A percentile compares a stretch with the other conserved stretches of the same genome.
These are phyloP conservation scores for Cyanophora paradoxa DNA, from an alignment of 78 protist species.

Conservation along the genomic window DNA sequence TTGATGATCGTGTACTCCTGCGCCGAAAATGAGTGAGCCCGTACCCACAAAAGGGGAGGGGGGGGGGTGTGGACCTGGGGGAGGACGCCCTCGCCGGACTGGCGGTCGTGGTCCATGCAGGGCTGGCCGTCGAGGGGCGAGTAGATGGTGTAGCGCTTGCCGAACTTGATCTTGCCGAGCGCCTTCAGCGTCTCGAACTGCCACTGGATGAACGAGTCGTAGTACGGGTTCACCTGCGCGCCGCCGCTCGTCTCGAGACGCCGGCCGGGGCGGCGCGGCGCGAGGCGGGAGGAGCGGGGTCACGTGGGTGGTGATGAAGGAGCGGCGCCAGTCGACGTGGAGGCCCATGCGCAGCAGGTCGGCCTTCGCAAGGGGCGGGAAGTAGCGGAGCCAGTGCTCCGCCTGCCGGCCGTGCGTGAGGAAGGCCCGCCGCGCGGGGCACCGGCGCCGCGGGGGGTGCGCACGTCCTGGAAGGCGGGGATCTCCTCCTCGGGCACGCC, in stretches of 20 bases:
- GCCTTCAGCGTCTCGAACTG: constrained; percentile 81
- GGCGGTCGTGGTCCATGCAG: constrained; percentile 99
- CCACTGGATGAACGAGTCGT: constrained; percentile 98
- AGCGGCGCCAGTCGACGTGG: constrained; percentile 94
- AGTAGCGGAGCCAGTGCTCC: constrained; percentile 97
- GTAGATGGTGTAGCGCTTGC: constrained; percentile 77
- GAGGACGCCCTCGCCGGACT: constrained; percentile 91
- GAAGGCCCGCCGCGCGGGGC: too few species aligned
- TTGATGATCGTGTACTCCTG: constrained; percentile 95
- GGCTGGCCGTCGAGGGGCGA: constrained; percentile 94
- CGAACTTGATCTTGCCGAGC: constrained; percentile 61
- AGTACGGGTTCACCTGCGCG: constrained; percentile 97
- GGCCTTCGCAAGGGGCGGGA: constrained; percentile 90
- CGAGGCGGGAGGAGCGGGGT: too few species aligned
- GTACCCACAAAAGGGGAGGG: constrained; percentile 15
- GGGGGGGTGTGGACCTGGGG: constrained; percentile 93
- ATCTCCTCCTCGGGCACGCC: constrained; percentile 91
- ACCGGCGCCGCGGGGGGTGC: too few species aligned
- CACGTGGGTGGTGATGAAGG: constrained; percentile 98
- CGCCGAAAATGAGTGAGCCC: constrained; percentile 17
- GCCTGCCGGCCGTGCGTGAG: too few species aligned
- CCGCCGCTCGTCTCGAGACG: too few species aligned
- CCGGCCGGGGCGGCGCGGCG: too few species aligned
- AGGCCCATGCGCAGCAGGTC: constrained; percentile 86
- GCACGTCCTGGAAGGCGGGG: too few species aligned